These are phyloP conservation scores for Mortierella sp. DNA, from an alignment of 371 early-diverging fungal genomes.

Conservation along the genomic window DNA sequence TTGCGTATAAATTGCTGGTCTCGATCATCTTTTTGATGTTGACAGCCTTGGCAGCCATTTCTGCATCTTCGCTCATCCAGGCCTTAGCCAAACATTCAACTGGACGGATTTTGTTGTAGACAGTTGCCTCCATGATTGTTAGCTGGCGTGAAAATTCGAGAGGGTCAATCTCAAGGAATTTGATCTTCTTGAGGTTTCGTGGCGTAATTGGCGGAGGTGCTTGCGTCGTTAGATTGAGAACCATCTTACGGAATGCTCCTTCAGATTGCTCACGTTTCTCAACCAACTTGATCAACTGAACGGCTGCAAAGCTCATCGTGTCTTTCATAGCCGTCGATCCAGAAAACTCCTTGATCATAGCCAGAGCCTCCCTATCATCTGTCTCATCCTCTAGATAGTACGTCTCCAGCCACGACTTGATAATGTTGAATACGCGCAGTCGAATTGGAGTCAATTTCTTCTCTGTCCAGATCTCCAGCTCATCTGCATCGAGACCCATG, in stretches of 20 bases:
- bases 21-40: slow-evolving; percentile 86
- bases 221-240: slow-evolving; percentile 69
- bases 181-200: slow-evolving; percentile 72
- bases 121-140: slow-evolving; percentile 88
- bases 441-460: slow-evolving; percentile 89
- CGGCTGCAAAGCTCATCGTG: slow-evolving; percentile 77
- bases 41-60: slow-evolving; percentile 64
- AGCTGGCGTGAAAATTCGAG: slow-evolving; percentile 95
- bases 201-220: slow-evolving; percentile 80
- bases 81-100: slow-evolving; percentile 91
- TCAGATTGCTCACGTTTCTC: slow-evolving; percentile 76
- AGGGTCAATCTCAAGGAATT: slow-evolving; percentile 90
- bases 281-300: slow-evolving; percentile 77
- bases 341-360: slow-evolving; percentile 73
- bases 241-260: slow-evolving; percentile 70
- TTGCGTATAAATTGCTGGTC: slow-evolving; percentile 72
- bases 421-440: slow-evolving; percentile 88
- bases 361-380: slow-evolving; percentile 74
- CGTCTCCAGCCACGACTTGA: slow-evolving; percentile 93
- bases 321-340: slow-evolving; percentile 79
- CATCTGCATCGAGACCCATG: slow-evolving; percentile 73
- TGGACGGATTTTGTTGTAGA: slow-evolving; percentile 87
- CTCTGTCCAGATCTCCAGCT: slow-evolving; percentile 87
- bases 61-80: slow-evolving; percentile 84
- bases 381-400: slow-evolving; percentile 86